Conservation (phyloP, 495 filamentous ascomycete species). For the Neurospora sp. region DNA sequence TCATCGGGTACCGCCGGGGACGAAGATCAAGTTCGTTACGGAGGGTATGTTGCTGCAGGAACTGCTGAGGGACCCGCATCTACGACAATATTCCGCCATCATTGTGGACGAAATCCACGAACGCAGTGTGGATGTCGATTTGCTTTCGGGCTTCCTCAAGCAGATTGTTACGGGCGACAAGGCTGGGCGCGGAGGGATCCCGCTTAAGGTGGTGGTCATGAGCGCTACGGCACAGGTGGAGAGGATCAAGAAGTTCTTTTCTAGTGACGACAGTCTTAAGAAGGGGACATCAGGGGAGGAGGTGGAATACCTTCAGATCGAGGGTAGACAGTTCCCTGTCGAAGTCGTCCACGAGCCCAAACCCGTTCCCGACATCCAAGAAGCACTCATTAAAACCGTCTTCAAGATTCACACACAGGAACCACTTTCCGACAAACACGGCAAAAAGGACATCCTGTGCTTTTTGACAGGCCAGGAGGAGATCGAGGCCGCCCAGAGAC, state of each 20-base stretch:
- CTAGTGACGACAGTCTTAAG: conserved; percentile 8
- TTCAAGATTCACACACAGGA: conserved; percentile 84
- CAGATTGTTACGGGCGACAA: conserved; percentile 53
- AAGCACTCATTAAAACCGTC: conserved; percentile 70
- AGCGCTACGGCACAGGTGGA: conserved; percentile 90
- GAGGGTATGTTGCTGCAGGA: conserved; percentile 97
- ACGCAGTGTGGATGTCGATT: conserved; percentile 89
- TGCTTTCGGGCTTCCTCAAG: conserved; percentile 78
- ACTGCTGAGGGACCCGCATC: conserved; percentile 72
- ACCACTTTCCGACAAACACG: conserved; percentile 60
- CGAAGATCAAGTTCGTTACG: conserved; percentile 84
- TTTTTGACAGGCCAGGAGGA: conserved; percentile 93
- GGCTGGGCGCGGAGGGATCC: conserved; percentile 53
- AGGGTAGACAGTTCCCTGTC: conserved; percentile 84
- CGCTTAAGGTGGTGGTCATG: conserved; percentile 89
- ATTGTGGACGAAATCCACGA: conserved; percentile 98
- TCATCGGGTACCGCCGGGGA: conserved; percentile 56
- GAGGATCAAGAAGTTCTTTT: conserved; percentile 65
- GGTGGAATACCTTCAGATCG: conserved; percentile 56
- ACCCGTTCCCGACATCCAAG: conserved; percentile 74
- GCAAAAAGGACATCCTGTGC: conserved; percentile 62
- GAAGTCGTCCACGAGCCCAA: conserved; percentile 64
- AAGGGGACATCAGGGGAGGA: not conserved
- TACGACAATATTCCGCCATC: conserved; percentile 78
- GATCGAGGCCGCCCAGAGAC: conserved; percentile 68